A percentile compares a stretch with the other conserved stretches of the same genome.
Conservation (phyloP, 805 yeast species). For the Pichia eremophila region DNA sequence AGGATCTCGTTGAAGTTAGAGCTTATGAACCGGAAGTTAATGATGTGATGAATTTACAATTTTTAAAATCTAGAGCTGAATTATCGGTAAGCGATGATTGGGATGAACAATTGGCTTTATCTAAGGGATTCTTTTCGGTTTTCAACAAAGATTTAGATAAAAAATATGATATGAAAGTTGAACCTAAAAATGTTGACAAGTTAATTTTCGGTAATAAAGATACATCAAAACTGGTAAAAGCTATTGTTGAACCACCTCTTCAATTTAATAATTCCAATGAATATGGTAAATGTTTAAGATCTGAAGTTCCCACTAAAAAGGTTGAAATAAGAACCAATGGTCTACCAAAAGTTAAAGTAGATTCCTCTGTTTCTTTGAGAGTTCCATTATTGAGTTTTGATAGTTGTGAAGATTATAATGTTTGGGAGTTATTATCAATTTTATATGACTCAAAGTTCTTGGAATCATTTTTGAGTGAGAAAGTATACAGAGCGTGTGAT, state of each 20-base stretch:
- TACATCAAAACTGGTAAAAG: constrained; percentile 9
- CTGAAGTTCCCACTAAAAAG: constrained; percentile 9
- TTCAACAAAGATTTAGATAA: constrained; percentile 18
- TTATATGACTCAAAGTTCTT: constrained; percentile 42
- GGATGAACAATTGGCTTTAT: constrained; percentile 52
- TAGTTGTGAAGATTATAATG: constrained; percentile 9
- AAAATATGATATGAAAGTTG: constrained; percentile 9
- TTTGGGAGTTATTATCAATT: constrained; percentile 53
- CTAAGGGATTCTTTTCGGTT: constrained; percentile 36
- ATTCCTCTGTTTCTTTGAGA: constrained; percentile 23
- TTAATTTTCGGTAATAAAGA: constrained; percentile 13
- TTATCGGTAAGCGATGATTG: constrained; percentile 50
- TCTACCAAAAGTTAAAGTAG: constrained; percentile 31
- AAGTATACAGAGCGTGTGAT: constrained; percentile 1
- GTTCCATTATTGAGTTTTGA: constrained; percentile 16
- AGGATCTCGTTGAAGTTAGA: constrained; percentile 45
- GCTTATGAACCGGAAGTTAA: constrained; percentile 61
- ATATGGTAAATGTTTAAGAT: constrained; percentile 7
- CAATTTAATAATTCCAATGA: constrained; percentile 6
- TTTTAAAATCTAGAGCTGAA: constrained; percentile 31
- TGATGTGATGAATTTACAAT: constrained; percentile 34
- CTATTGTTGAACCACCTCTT: constrained; percentile 1
- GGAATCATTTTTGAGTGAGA: constrained; percentile 8
- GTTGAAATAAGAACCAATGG: constrained; percentile 16
- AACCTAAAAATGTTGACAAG: constrained; percentile 15